A percentile compares a stretch with the other conserved stretches of the same genome.
Conservation (phyloP, 805 yeast species). For the Myxozyma vanderwaltii region DNA sequence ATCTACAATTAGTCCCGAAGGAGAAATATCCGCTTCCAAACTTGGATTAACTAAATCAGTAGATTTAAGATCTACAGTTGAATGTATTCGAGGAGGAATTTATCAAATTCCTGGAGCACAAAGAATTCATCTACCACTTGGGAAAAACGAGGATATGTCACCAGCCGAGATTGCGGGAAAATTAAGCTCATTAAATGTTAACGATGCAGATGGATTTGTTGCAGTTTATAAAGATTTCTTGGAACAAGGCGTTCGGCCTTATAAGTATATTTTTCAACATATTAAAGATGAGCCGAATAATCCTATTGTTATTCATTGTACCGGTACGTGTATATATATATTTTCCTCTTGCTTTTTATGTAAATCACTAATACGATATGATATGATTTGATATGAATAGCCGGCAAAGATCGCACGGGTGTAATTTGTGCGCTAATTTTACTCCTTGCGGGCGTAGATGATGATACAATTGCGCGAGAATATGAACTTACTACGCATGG, state of each 20-base stretch:
- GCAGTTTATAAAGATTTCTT: slow-evolving; percentile 64
- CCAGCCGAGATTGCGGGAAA: slow-evolving; percentile 65
- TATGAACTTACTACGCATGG: slow-evolving; percentile 76
- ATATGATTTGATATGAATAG: slow-evolving; percentile 40
- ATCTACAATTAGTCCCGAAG: slow-evolving; percentile 53
- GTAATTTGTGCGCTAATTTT: slow-evolving; percentile 68
- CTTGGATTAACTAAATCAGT: slow-evolving; percentile 59
- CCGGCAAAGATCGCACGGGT: slow-evolving; percentile 88
- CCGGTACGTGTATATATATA: no score
- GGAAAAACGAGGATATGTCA: slow-evolving; percentile 55
- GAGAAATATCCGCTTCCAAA: slow-evolving; percentile 46
- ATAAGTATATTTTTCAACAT: slow-evolving; percentile 54
- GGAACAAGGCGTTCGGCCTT: slow-evolving; percentile 51
- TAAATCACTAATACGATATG: neutral
- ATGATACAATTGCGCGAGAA: slow-evolving; percentile 66
- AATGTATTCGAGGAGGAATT: slow-evolving; percentile 49
- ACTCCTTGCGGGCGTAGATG: slow-evolving; percentile 64
- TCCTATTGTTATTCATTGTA: slow-evolving; percentile 67
- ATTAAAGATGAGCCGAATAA: slow-evolving; percentile 57
- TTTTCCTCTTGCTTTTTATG: no score
- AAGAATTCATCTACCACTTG: slow-evolving; percentile 61
- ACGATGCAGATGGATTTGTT: slow-evolving; percentile 62
- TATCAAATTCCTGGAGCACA: slow-evolving; percentile 51
- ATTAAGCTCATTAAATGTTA: slow-evolving; percentile 38
- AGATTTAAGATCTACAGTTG: slow-evolving; percentile 68